Conservation (phyloP, 441 rosid species). For the Biscutella laevigata region DNA sequence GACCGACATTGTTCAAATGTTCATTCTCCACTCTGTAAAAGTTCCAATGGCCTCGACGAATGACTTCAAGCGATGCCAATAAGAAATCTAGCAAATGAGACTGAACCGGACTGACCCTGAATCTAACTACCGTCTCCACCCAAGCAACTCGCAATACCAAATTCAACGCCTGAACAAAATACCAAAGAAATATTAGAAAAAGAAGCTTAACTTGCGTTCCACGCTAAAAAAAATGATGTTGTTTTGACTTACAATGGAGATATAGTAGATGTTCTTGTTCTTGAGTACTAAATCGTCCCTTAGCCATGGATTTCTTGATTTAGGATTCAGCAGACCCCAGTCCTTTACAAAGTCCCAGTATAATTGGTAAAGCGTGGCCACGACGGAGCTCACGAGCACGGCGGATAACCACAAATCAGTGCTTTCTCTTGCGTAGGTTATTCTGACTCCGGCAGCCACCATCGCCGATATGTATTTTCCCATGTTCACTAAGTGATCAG, state of each 20-base stretch:
- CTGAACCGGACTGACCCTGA: conserved; percentile 39
- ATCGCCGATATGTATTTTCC: conserved; percentile 95
- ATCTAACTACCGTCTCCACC: conserved; percentile 67
- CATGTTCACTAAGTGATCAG: conserved; percentile 75
- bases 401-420: conserved; percentile 45
- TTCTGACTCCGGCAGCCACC: conserved; percentile 86
- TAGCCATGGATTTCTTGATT: conserved; percentile 72
- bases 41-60: conserved; percentile 95
- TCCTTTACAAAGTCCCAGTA: conserved; percentile 98
- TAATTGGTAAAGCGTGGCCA: conserved; percentile 73
- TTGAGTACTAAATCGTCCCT: conserved; percentile 73
- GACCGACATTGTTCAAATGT: conserved; percentile 82
- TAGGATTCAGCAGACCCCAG: conserved; percentile 78
- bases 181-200: not conserved
- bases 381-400: conserved; percentile 56
- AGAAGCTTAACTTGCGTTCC: not conserved
- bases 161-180: conserved; percentile 52
- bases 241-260: conserved; percentile 69
- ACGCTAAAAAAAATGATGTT: not conserved
- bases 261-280: conserved; percentile 57
- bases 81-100: conserved; percentile 71
- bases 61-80: conserved; percentile 84
- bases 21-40: conserved; percentile 97
- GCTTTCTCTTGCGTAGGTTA: conserved; percentile 58
- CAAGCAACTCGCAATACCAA: conserved; percentile 72